Conservation (phyloP, 352 stramenopile species). For the Phytophthora quininea region DNA sequence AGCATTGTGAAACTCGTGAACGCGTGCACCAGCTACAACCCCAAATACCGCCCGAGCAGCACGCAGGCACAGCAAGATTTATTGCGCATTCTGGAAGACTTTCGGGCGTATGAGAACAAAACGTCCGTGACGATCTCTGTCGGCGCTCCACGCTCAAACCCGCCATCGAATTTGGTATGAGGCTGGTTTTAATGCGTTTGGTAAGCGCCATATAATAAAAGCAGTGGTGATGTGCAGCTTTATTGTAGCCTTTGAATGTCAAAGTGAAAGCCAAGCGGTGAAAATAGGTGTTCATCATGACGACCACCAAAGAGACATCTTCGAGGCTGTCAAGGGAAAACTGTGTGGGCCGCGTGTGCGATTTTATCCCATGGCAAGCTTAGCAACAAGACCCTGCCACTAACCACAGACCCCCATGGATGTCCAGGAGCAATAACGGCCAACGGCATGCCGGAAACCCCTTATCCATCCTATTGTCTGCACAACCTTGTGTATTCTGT, state of each 20-base stretch:
- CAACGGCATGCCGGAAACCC: too few species aligned
- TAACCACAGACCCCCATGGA: too few species aligned
- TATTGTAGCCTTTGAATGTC: too few species aligned
- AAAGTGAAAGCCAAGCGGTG: neutral
- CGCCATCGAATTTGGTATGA: constrained; percentile 39
- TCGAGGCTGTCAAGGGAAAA: too few species aligned
- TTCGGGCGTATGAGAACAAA: constrained; percentile 29
- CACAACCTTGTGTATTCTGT: too few species aligned
- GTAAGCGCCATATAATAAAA: constrained; percentile 14
- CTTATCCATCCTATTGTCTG: too few species aligned
- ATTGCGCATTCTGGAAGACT: constrained; percentile 39
- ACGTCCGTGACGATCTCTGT: constrained; percentile 29
- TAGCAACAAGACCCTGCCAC: too few species aligned
- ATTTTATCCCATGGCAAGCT: too few species aligned
- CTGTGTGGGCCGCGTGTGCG: too few species aligned
- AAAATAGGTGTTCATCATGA: too few species aligned
- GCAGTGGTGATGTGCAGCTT: constrained; percentile 12
- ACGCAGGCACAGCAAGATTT: constrained; percentile 42
- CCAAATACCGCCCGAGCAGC: constrained; percentile 42
- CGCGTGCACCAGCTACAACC: constrained; percentile 45
- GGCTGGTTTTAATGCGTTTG: neutral
- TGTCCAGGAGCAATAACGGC: too few species aligned
- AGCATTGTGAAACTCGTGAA: constrained; percentile 55
- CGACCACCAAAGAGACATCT: too few species aligned
- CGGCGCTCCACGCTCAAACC: constrained; percentile 23